Evolutionary conservation across 2,329 filamentous ascomycete species (phyloP).

Genomic region (Aspergillus sp.): DNA sequence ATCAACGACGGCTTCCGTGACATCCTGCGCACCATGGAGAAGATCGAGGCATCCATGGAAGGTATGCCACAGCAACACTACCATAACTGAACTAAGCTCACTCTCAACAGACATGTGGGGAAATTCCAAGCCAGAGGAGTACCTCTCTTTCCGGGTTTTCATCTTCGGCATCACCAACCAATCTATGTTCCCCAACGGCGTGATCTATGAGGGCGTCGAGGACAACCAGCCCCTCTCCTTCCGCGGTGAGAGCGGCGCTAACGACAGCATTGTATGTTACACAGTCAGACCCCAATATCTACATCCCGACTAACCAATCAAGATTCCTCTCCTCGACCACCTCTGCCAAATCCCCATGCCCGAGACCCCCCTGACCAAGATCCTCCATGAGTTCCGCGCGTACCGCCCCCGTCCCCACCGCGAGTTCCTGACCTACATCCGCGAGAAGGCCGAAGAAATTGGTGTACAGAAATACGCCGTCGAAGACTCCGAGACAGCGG

Average conservation of each 20-base stretch:
- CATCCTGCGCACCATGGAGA: conserved; percentile 57
- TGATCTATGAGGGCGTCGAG: conserved; percentile 78
- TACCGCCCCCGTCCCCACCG: conserved; percentile 88
- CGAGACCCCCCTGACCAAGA: conserved; percentile 77
- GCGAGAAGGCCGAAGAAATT: conserved; percentile 44
- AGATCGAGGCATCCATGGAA: conserved; percentile 76
- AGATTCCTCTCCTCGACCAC: conserved; percentile 81
- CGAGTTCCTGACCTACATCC: conserved; percentile 70
- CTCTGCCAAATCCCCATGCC: conserved; percentile 83
- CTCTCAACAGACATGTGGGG: conserved; percentile 67
- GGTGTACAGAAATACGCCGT: conserved; percentile 33
- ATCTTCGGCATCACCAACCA: conserved; percentile 94
- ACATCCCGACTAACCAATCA: neutral
- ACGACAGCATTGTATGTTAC: conserved; percentile 71
- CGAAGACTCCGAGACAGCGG: conserved; percentile 33
- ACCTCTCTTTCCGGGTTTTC: conserved; percentile 88
- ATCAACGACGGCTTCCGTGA: conserved; percentile 60
- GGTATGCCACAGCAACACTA: conserved; percentile 34
- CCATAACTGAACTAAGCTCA: conserved; percentile 1
- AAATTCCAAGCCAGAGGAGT: conserved; percentile 74
- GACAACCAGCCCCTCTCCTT: conserved; percentile 67
- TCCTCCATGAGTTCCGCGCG: conserved; percentile 78
- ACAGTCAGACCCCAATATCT: neutral
- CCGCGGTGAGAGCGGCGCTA: conserved; percentile 87
- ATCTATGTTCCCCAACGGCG: conserved; percentile 88